Base-by-base conservation (phyloP, 805 yeast species). In the Grigorovia humatica region DNA sequence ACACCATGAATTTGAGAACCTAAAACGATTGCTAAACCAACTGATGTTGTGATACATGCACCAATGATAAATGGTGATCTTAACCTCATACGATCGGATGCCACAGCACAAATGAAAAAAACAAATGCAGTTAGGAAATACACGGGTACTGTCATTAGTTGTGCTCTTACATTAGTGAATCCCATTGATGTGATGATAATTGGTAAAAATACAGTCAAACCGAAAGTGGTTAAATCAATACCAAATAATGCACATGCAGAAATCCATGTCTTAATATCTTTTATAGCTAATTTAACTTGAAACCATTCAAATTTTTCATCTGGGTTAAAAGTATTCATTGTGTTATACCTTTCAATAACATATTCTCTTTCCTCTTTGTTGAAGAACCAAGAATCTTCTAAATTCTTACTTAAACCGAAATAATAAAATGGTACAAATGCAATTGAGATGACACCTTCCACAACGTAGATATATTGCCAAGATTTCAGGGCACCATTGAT, bases 91-190 rank as follows among this genome's bases (percentile, higher is more conserved):
- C 61, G 67, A 64, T 88, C 96, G 0, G 93, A 83, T 52, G 74
- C 55, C 53, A 73, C 70, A 0, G 95, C 91, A 17, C 76, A 55
- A 4, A 78, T 59, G 68, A 83, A 81, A 44, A 83, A 77, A 38
- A 77, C 70, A 5, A 83, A 88, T 61, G 88, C 84, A 0, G 95
- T 86, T 30, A 76, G 70, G 44, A 86, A 73, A 90, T 95, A 88
- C 18, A 96, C 95, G 57, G 88, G 89, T 48, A 88, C 86, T 0
- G 95, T 84, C 69, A 82, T 83, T 51, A 83, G 77, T 66, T 88
- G 88, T 9, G 95, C 91, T 51, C 77, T 72, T 59, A 81, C 83
- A 2, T 87, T 82, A 2, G 87, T 75, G 71, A 82, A 57, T 55
- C 73, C 66, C 65, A 68, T 52, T 51, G 70, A 53, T 44, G 64